Conservation (phyloP, 768 basidiomycete species). For the Lanmaoa rubissima region DNA sequence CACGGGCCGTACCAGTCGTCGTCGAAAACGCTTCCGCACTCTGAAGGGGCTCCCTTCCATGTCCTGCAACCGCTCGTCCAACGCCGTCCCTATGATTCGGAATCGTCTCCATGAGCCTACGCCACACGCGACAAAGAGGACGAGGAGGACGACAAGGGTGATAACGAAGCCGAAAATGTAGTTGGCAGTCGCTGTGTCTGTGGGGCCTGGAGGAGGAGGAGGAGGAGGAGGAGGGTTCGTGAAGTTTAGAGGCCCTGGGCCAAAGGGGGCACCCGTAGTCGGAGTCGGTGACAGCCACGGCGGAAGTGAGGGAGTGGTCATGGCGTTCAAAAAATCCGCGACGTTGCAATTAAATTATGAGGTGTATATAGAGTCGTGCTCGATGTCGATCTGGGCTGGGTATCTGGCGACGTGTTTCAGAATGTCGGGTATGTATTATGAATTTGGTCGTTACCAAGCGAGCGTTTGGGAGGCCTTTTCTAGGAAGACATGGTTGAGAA, state of each 20-base stretch:
- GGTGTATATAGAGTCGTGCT: not conserved
- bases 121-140: constrained; percentile 52
- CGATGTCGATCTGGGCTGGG: constrained; percentile 11
- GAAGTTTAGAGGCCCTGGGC: not conserved
- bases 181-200: constrained; percentile 16
- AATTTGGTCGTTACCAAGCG: constrained; percentile 11
- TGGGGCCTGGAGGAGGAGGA: not conserved
- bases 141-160: constrained; percentile 36
- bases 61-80: constrained; percentile 20
- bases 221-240: not conserved
- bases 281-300: not conserved
- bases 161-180: constrained; percentile 36
- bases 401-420: constrained; percentile 18
- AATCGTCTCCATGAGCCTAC: constrained; percentile 45
- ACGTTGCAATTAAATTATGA: not conserved
- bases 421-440: not conserved
- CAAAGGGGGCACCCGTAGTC: not conserved
- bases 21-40: constrained; percentile 15
- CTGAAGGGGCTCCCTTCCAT: constrained; percentile 9
- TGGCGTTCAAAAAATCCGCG: not conserved
- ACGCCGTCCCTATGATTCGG: constrained; percentile 15
- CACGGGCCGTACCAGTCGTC: constrained; percentile 16
- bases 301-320: constrained; percentile 5
- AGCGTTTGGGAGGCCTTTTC: not conserved
- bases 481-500: not conserved